Evolutionary conservation across 345 rosid genomes (phyloP), one percentile per base, ranked within the genome.

Genomic region (Pistacia atlantica): DNA sequence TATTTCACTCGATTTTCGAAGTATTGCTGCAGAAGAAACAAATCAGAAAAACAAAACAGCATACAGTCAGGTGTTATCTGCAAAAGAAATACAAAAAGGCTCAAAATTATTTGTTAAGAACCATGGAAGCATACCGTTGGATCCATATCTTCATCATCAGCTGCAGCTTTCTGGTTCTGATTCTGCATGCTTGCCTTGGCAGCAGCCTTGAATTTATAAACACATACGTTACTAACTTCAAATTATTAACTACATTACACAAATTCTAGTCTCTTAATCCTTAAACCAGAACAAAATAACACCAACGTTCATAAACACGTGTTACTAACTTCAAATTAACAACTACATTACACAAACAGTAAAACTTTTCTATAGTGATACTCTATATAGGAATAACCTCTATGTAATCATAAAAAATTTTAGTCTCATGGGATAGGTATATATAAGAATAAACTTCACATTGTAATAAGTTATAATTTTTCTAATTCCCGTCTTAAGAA

Each of bases 61-160:
- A 52, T 17, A 17, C 46, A 33, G 56, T 67, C 14, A 0, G 35
- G 49, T 11, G 25, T 45, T 8, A 62, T 75, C 6, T 61, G 61
- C 72, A 57, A 74, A 20, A 66, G 10, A 9, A 17, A 37, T 6
- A 17, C 33, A 16, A 2, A 10, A 69, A 48, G 13, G 33, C 31
- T 49, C n/a, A 33, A 49, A 46, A 33, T 48, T 62, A 31, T 10
- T 28, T 28, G 12, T 6, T 22, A 31, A 61, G 46, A 31, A 51
- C 28, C 38, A 31, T 62, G 31, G 20, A 64, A 16, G 33, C 1
- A 42, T 86, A 97, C 99, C 66, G 97, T 94, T 7, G 99, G 94
- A 79, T 97, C 99, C 97, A 94, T 93, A 61, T 97, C 97, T 9
- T 97, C 99, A 67, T 96, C 98, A 80, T 96, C 99, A 69, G 85